Conservation (phyloP, 2,329 filamentous ascomycete species). For the Exophiala phaeomuriformis region DNA sequence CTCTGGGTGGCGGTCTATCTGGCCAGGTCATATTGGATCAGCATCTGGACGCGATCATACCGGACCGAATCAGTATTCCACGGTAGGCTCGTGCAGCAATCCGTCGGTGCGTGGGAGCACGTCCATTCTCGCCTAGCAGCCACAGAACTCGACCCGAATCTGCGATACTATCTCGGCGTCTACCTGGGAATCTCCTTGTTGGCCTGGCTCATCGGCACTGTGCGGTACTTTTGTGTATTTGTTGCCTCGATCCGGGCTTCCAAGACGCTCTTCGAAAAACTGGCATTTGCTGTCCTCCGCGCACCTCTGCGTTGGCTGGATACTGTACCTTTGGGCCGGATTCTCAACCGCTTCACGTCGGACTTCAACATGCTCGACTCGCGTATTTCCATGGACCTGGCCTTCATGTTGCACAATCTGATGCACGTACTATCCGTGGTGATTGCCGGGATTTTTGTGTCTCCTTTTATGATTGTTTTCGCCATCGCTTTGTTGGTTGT, state of each 20-base stretch:
- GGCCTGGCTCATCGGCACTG: slow-evolving; percentile 50
- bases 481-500: slow-evolving; percentile 52
- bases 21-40: slow-evolving; percentile 42
- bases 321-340: slow-evolving; percentile 67
- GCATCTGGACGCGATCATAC: slow-evolving; percentile 39
- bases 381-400: slow-evolving; percentile 56
- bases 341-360: slow-evolving; percentile 69
- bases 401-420: slow-evolving; percentile 52
- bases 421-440: slow-evolving; percentile 60
- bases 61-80: slow-evolving; percentile 23
- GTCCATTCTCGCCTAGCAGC: slow-evolving; percentile 9
- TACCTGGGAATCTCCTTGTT: slow-evolving; percentile 57
- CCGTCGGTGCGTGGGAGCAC: slow-evolving; percentile 18
- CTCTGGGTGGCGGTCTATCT: slow-evolving; percentile 23
- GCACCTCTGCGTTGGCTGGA: slow-evolving; percentile 74
- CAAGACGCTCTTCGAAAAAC: slow-evolving; percentile 57
- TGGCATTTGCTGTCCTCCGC: slow-evolving; percentile 60
- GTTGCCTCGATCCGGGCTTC: slow-evolving; percentile 61
- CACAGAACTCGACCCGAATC: slow-evolving; percentile 29
- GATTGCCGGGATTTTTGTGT: slow-evolving; percentile 60
- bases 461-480: slow-evolving; percentile 57
- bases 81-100: slow-evolving; percentile 15
- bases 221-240: slow-evolving; percentile 58
- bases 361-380: slow-evolving; percentile 71
- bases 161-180: slow-evolving; percentile 60